A percentile compares a stretch with the other conserved stretches of the same genome.
phyloP scores from a whole-genome alignment of 495 filamentous ascomycete genomes.

The Annulohypoxylon maeteangense region DNA sequence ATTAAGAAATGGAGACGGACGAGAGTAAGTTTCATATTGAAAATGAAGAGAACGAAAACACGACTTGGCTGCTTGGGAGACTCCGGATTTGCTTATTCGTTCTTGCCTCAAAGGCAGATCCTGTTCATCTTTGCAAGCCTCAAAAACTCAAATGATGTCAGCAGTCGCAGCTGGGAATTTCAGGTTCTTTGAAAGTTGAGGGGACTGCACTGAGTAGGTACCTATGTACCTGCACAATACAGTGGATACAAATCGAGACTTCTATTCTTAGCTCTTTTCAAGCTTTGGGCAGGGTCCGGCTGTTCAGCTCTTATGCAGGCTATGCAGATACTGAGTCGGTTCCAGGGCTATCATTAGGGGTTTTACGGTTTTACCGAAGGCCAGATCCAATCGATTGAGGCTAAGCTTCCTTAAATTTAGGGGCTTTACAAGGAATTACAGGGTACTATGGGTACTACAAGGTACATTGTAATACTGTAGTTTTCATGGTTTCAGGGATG shows the following conservation, averaged over 20 bases:
- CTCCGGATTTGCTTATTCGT: slow-evolving; percentile 3
- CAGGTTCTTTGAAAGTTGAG: not conserved
- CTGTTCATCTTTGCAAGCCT: slow-evolving; percentile 26
- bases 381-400: slow-evolving; percentile 38
- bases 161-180: not conserved
- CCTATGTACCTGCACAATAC: not conserved
- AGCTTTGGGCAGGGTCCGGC: slow-evolving; percentile 29
- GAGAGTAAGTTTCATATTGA: not conserved
- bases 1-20: not conserved
- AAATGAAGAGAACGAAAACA: not conserved
- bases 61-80: not conserved
- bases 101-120: slow-evolving; percentile 7
- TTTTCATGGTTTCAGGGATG: slow-evolving; percentile 16
- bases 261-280: slow-evolving; percentile 41
- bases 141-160: slow-evolving; percentile 28
- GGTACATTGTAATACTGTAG: slow-evolving; percentile 13
- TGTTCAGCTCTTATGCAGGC: slow-evolving; percentile 42
- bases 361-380: slow-evolving; percentile 9
- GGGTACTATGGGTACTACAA: not conserved
- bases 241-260: not conserved
- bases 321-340: slow-evolving; percentile 22
- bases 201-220: too few relatives aligned
- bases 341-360: slow-evolving; percentile 17
- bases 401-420: slow-evolving; percentile 28
- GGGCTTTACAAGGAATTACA: slow-evolving; percentile 4